phyloP scores from a whole-genome alignment of 768 basidiomycete genomes.

The Tricholomella constricta region DNA sequence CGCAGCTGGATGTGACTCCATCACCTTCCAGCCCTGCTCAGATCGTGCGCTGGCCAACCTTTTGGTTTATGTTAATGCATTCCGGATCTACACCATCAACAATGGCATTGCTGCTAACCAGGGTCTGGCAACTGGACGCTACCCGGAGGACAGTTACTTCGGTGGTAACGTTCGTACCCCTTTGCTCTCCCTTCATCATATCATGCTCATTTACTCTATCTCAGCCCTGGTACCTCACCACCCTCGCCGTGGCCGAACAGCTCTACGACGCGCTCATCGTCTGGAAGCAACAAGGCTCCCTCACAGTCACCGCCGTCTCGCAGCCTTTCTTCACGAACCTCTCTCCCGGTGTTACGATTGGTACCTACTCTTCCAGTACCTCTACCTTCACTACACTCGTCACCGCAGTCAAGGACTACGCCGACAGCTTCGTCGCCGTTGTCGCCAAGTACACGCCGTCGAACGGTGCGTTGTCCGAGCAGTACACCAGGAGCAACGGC shows the following conservation, averaged over 20 bases:
- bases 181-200: not conserved
- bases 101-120: constrained; percentile 49
- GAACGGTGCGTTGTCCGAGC: constrained; percentile 62
- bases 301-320: constrained; percentile 60
- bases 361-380: constrained; percentile 52
- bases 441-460: constrained; percentile 65
- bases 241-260: constrained; percentile 72
- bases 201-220: constrained; percentile 18
- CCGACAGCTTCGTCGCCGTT: constrained; percentile 64
- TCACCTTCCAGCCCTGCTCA: constrained; percentile 80
- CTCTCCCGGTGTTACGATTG: constrained; percentile 44
- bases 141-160: constrained; percentile 73
- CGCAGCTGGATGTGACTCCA: constrained; percentile 67
- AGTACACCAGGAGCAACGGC: constrained; percentile 55
- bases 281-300: constrained; percentile 53
- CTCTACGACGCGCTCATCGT: constrained; percentile 71
- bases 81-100: constrained; percentile 72
- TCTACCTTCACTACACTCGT: constrained; percentile 52
- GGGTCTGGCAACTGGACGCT: constrained; percentile 76
- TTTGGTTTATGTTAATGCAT: constrained; percentile 67
- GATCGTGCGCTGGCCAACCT: constrained; percentile 72
- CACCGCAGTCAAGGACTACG: constrained; percentile 51
- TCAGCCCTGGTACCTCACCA: constrained; percentile 79
- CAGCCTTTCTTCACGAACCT: constrained; percentile 73
- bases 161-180: constrained; percentile 61